Conservation (phyloP, 129 eudicot species). For the Helianthus tuberosus region DNA sequence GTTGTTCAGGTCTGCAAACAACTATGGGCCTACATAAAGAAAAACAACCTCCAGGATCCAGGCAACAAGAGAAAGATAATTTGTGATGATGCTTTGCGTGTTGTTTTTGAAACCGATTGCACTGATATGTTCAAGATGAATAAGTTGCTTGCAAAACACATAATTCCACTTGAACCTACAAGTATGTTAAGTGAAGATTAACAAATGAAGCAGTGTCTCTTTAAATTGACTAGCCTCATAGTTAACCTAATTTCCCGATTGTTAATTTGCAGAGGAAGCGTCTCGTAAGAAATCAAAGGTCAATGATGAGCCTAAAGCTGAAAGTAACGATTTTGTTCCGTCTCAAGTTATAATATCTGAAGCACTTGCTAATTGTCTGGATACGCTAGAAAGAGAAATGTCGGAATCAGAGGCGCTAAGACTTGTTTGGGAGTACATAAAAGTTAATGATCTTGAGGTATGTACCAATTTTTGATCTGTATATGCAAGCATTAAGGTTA, state of each 20-base stretch:
- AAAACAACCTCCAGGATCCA: conserved; percentile 93
- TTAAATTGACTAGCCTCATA: neutral
- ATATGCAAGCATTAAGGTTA: neutral
- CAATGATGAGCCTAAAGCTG: conserved; percentile 51
- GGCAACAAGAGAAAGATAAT: conserved; percentile 91
- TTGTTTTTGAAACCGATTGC: conserved; percentile 76
- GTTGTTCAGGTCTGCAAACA: conserved; percentile 83
- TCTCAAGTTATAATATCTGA: conserved; percentile 69
- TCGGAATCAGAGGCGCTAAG: conserved; percentile 65
- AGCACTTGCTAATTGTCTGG: conserved; percentile 77
- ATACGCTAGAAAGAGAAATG: conserved; percentile 77
- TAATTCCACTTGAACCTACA: conserved; percentile 78
- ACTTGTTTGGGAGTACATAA: conserved; percentile 88
- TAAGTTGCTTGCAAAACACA: conserved; percentile 88
- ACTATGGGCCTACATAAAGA: conserved; percentile 92
- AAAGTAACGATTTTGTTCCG: conserved; percentile 47
- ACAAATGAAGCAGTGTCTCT: neutral
- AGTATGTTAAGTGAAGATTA: conserved; percentile 45
- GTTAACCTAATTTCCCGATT: neutral
- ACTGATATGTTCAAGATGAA: conserved; percentile 99
- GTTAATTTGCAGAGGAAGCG: conserved; percentile 50
- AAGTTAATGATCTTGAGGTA: conserved; percentile 79
- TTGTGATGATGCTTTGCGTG: conserved; percentile 86
- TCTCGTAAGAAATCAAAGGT: conserved; percentile 55
- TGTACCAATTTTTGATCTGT: neutral